Conservation (phyloP, 2,329 filamentous ascomycete genomes). For the Fusarium neocosmosporiellum region DNA sequence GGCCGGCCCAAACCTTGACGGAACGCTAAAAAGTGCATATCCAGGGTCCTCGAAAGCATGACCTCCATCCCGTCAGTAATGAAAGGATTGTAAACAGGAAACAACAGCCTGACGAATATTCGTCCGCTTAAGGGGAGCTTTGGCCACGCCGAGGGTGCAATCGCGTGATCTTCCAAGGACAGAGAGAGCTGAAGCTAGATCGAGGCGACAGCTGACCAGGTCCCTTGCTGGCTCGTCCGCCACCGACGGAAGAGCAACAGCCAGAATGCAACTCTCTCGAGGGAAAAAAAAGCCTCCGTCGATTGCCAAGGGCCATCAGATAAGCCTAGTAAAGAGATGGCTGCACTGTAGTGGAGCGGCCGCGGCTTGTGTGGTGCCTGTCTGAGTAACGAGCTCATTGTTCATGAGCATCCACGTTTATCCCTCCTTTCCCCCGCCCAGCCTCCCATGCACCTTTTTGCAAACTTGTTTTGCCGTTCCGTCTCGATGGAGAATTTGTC, state of each 20-base stretch:
- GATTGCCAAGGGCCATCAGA: slow-evolving; percentile 34
- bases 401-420: slow-evolving; percentile 11
- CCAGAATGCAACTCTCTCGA: slow-evolving; percentile 26
- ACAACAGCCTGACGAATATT: slow-evolving; percentile 2
- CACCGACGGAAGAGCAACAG: slow-evolving; percentile 14
- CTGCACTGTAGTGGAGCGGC: slow-evolving; percentile 25
- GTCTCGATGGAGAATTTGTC: slow-evolving; percentile 23
- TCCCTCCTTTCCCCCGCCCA: slow-evolving; percentile 29
- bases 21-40: slow-evolving; percentile 29
- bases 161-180: slow-evolving; percentile 19
- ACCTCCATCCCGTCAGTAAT: slow-evolving; percentile 2
- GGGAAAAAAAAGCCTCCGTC: slow-evolving; percentile 16
- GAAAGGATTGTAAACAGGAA: slow-evolving; percentile 14
- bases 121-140: neutral
- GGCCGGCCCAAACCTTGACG: slow-evolving; percentile 35
- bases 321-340: slow-evolving; percentile 32
- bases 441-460: slow-evolving; percentile 23
- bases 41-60: slow-evolving; percentile 10
- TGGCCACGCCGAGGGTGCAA: neutral
- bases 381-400: slow-evolving; percentile 19
- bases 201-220: slow-evolving; percentile 39
- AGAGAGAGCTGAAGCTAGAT: slow-evolving; percentile 34
- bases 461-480: slow-evolving; percentile 3
- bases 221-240: slow-evolving; percentile 31
- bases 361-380: slow-evolving; percentile 9